Conservation (phyloP, 495 filamentous ascomycete genomes). For the Staphylotrichum longicolle region DNA sequence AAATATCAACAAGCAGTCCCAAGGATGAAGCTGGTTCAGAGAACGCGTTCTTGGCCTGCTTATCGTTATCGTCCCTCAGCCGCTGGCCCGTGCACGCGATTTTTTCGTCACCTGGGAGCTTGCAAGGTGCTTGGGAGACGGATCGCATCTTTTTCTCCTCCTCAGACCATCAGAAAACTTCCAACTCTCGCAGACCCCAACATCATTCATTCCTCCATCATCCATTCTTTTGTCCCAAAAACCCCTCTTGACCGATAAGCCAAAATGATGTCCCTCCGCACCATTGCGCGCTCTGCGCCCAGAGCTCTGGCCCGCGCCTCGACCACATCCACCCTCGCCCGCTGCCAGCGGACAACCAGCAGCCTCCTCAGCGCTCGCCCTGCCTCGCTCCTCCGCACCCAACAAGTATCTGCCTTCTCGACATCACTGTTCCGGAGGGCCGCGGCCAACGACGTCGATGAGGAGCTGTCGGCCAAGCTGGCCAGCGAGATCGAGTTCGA, state of each 20-base stretch:
- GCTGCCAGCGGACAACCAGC: conserved; percentile 36
- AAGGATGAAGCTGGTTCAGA: too few species aligned
- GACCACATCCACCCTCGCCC: conserved; percentile 53
- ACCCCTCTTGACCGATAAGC: not conserved
- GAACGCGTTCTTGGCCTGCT: not conserved
- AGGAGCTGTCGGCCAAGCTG: conserved; percentile 75
- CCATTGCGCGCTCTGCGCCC: conserved; percentile 67
- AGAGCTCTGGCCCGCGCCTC: conserved; percentile 63
- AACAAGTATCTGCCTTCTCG: conserved; percentile 69
- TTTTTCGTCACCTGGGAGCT: conserved; percentile 13
- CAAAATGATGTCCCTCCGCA: conserved; percentile 76
- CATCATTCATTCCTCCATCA: conserved; percentile 8
- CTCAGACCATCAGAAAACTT: not conserved
- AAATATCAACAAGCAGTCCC: too few species aligned
- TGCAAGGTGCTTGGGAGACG: too few species aligned
- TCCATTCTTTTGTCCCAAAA: conserved; percentile 3
- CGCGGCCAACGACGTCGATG: conserved; percentile 54
- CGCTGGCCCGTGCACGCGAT: conserved; percentile 13
- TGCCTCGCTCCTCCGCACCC: conserved; percentile 44
- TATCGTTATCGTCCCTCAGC: not conserved
- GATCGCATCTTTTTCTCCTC: not conserved
- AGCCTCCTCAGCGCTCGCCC: conserved; percentile 34
- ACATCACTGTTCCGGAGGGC: conserved; percentile 59
- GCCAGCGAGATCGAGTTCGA: conserved; percentile 72
- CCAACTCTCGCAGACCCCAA: conserved; percentile 1